These are phyloP conservation scores for Stenogyne calaminthoides DNA, from an alignment of 305 asterid species.

Conservation along the genomic window DNA sequence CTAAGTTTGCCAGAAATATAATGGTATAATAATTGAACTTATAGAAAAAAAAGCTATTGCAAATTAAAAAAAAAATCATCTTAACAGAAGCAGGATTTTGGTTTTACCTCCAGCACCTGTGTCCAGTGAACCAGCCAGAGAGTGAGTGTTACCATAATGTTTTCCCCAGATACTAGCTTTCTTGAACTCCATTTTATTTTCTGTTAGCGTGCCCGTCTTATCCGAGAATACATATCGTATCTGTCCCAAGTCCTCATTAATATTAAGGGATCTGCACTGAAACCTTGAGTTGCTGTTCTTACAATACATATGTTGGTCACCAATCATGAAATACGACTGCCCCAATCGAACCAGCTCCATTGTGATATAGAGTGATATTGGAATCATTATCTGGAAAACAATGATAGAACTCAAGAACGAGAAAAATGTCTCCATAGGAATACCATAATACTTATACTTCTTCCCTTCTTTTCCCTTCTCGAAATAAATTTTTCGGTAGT, in stretches of 20 bases:
- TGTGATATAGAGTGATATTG: constrained; percentile 94
- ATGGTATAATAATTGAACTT: background rate
- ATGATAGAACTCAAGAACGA: constrained; percentile 93
- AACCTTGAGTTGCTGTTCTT: constrained; percentile 75
- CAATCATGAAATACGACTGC: constrained; percentile 97
- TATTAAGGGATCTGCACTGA: constrained; percentile 98
- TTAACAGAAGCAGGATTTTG: constrained; percentile 21
- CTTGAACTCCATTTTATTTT: constrained; percentile 97
- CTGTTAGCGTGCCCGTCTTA: constrained; percentile 96
- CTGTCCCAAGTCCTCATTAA: constrained; percentile 98
- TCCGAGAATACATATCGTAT: constrained; percentile 91
- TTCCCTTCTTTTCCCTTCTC: constrained; percentile 56
- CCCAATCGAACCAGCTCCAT: constrained; percentile 99
- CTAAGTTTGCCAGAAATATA: constrained; percentile 14
- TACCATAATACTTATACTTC: constrained; percentile 77
- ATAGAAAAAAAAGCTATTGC: background rate
- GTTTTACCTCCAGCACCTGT: constrained; percentile 58
- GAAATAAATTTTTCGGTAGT: constrained; percentile 75
- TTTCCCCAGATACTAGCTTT: constrained; percentile 85
- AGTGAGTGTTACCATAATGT: constrained; percentile 53
- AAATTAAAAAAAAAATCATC: constrained; percentile 6
- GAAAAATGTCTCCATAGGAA: constrained; percentile 93
- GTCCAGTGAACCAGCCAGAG: constrained; percentile 43
- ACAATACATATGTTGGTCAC: constrained; percentile 86
- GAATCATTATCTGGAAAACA: constrained; percentile 99